Evolutionary conservation across 768 basidiomycete genomes (phyloP).

Genomic region (Hysterangium stoloniferum): DNA sequence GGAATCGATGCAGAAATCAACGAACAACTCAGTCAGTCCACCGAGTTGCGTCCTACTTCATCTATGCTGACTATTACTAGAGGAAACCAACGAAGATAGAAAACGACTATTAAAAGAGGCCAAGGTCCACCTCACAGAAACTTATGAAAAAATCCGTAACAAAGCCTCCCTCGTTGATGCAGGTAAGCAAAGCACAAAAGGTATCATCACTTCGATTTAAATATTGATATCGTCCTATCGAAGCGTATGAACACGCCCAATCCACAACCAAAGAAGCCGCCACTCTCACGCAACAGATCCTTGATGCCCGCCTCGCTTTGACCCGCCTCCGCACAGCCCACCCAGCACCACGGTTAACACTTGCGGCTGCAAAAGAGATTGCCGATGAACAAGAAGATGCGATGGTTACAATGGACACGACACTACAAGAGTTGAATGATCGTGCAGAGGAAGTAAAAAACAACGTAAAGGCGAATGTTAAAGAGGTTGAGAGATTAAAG

Average conservation of each 20-base stretch:
- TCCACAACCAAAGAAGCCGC: slow-evolving; percentile 46
- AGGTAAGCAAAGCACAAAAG: slow-evolving; percentile 30
- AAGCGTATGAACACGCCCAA: slow-evolving; percentile 57
- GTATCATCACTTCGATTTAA: not conserved
- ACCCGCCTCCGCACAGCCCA: slow-evolving; percentile 76
- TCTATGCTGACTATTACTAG: slow-evolving; percentile 23
- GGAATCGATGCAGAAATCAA: slow-evolving; percentile 77
- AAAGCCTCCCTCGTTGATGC: slow-evolving; percentile 63
- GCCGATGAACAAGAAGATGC: slow-evolving; percentile 70
- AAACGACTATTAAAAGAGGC: slow-evolving; percentile 59
- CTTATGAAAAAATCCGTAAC: slow-evolving; percentile 51
- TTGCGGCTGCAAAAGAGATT: slow-evolving; percentile 63
- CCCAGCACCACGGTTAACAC: slow-evolving; percentile 72
- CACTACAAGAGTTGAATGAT: slow-evolving; percentile 46
- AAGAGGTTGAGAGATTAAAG: slow-evolving; percentile 51
- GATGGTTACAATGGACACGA: slow-evolving; percentile 70
- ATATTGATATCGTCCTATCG: not conserved
- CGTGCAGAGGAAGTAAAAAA: slow-evolving; percentile 49
- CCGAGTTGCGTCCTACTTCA: not conserved
- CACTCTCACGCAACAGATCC: slow-evolving; percentile 63
- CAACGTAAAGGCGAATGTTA: slow-evolving; percentile 46
- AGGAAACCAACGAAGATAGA: slow-evolving; percentile 54
- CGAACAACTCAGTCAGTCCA: slow-evolving; percentile 35
- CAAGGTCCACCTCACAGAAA: slow-evolving; percentile 55
- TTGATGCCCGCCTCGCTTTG: slow-evolving; percentile 74